Percentiles rank a stretch among this genome's conserved stretches.
These are phyloP conservation scores for Xylaria polymorpha DNA, from an alignment of 2,329 filamentous ascomycete genomes.

Conservation along the genomic window DNA sequence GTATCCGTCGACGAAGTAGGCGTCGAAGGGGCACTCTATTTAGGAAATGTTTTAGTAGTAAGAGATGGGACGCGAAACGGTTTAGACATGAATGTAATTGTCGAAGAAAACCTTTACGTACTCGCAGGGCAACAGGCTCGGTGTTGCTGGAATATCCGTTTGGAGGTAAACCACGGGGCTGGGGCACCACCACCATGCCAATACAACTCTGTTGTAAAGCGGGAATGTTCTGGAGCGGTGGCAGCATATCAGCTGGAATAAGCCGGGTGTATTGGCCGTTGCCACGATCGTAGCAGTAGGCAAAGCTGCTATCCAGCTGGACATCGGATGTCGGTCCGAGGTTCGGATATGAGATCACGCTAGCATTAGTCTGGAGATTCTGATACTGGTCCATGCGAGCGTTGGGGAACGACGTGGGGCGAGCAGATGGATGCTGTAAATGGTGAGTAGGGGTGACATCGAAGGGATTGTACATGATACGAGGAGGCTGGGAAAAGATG, in stretches of 20 bases:
- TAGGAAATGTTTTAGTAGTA: constrained; percentile 26
- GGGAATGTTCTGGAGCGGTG: constrained; percentile 59
- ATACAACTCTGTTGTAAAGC: constrained; percentile 52
- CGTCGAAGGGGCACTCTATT: constrained; percentile 43
- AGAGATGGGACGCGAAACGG: background rate
- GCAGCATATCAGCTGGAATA: constrained; percentile 66
- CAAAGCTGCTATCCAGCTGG: constrained; percentile 52
- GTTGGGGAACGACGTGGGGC: constrained; percentile 32
- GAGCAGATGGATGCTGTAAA: constrained; percentile 26
- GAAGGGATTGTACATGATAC: constrained; percentile 39
- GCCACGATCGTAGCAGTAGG: constrained; percentile 65
- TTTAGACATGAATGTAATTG: background rate
- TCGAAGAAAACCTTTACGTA: constrained; percentile 48
- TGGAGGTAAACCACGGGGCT: constrained; percentile 53
- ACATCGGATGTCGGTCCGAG: constrained; percentile 38
- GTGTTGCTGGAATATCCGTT: constrained; percentile 55
- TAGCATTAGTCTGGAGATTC: constrained; percentile 12
- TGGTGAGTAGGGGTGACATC: constrained; percentile 32
- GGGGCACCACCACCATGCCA: constrained; percentile 62
- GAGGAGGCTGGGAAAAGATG: constrained; percentile 29
- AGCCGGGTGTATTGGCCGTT: constrained; percentile 66
- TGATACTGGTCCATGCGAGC: constrained; percentile 39
- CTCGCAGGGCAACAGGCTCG: constrained; percentile 54
- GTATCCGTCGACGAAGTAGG: constrained; percentile 46
- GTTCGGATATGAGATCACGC: constrained; percentile 33